Percentiles rank a stretch among this genome's conserved stretches.
phyloP scores from a whole-genome alignment of 2,329 filamentous ascomycete genomes.

The Botryotinia narcissicola region DNA sequence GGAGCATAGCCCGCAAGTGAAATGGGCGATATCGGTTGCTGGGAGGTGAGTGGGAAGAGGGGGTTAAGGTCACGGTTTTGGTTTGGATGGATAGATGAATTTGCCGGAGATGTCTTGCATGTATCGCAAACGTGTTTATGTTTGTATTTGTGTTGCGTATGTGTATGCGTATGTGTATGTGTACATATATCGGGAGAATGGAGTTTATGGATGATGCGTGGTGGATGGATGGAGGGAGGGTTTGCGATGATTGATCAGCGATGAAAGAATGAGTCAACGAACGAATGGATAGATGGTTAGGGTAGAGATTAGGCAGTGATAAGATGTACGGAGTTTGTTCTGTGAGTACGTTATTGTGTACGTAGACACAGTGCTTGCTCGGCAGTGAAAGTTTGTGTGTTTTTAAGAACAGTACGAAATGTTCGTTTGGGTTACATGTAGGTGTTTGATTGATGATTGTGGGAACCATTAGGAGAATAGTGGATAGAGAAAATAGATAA shows the following conservation, averaged over 20 bases:
- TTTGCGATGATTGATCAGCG: not conserved
- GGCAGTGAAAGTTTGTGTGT: not conserved
- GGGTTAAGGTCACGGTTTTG: not conserved
- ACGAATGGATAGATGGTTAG: not conserved
- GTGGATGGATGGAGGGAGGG: not conserved
- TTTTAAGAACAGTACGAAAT: not conserved
- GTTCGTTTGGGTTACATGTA: not conserved
- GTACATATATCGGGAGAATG: not conserved
- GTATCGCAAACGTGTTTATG: not conserved
- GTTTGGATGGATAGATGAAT: not conserved
- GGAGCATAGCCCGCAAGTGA: too few species aligned
- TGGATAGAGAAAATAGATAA: accelerated
- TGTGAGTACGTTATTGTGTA: not conserved
- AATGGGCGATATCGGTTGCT: too few species aligned
- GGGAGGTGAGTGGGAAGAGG: too few species aligned
- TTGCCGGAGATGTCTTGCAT: not conserved
- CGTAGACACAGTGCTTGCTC: not conserved
- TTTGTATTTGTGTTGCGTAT: not conserved
- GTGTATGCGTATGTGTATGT: not conserved
- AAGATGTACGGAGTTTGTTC: not conserved
- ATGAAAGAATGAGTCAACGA: not conserved
- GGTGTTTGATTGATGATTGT: not conserved
- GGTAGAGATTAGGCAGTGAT: not conserved
- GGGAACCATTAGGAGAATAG: not conserved
- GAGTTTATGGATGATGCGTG: too few species aligned